Evolutionary conservation across 495 filamentous ascomycete genomes (phyloP), one percentile per base, ranked within the genome.

Genomic region (Aspergillus mulundensis): DNA sequence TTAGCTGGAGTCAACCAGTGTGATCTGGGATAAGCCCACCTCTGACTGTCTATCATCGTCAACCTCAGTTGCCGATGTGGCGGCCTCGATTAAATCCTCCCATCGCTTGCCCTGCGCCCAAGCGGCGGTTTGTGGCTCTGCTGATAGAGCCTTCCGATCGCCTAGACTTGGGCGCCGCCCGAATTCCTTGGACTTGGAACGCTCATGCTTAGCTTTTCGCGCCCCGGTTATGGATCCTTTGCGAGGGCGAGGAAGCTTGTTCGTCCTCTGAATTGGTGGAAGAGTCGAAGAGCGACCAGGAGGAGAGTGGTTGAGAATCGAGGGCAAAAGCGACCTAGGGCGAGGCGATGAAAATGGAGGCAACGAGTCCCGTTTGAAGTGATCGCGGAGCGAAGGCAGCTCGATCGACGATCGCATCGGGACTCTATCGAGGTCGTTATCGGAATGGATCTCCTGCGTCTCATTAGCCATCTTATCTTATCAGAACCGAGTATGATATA

Each of bases 1-100:
- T 54, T 18, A 18, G 57, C 50, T 64, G 34, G 57, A 42, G 54
- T 23, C 42, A 50, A 24, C 25, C 12, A 48, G 21, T 14, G 32
- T 15, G 12, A 32, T 21, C 40, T 11, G 55, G 14, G 32, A 5
- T n/a, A 50, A 53, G 60, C 66, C 61, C 55, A 76, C 73, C 63
- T 76, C 73, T 8, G 89, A 82, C 59, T 93, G 88, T 61, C 86
- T 83, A 62, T 93, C 89, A 61, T 94, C 90, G 71, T 94, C 91
- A 41, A 67, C 80, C 77, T 95, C 91, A 7, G 90, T 95, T 10
- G 90, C 90, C 34, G 89, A 95, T 15, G 91, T 87, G 20, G 89
- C 89, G 10, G 91, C 91, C 70, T 96, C 91, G 54, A 96, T 91
- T 57, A 96, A 72, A 69, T 96, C 91, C 70, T 95, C 90, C 91